Conservation (phyloP, 2,329 filamentous ascomycete species). For the Diaporthe humulicola region DNA sequence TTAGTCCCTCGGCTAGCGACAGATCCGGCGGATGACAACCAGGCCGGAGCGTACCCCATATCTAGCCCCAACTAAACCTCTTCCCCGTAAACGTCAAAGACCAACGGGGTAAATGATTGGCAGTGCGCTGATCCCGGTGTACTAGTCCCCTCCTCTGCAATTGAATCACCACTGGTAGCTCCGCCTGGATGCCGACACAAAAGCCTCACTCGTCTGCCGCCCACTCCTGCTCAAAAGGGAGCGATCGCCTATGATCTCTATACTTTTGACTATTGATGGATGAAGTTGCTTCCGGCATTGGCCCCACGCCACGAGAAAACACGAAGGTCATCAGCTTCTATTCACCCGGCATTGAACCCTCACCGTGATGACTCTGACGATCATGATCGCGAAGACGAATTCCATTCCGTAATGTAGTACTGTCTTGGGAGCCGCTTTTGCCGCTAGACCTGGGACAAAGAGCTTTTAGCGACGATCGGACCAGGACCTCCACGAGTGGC, state of each 20-base stretch:
- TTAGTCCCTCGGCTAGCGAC: constrained; percentile 12
- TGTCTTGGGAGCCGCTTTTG: not conserved
- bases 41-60: constrained; percentile 8
- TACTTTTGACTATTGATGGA: constrained; percentile 23
- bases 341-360: not conserved
- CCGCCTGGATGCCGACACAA: not conserved
- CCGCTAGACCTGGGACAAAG: not conserved
- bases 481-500: too few relatives aligned
- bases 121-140: not conserved
- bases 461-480: not conserved
- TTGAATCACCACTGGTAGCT: not conserved
- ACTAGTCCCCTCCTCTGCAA: not conserved
- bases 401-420: not conserved
- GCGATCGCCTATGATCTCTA: not conserved
- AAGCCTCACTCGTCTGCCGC: not conserved
- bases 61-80: not conserved
- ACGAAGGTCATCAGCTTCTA: not conserved
- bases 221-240: not conserved
- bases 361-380: not conserved
- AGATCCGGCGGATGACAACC: constrained; percentile 6
- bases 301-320: constrained; percentile 1
- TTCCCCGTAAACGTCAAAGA: not conserved
- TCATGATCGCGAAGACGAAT: not conserved
- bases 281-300: constrained; percentile 2
- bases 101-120: not conserved